Percentiles rank a stretch among this genome's conserved stretches.
These are phyloP conservation scores for Seiridium unicorne DNA, from an alignment of 2,329 filamentous ascomycete genomes.

Conservation along the genomic window DNA sequence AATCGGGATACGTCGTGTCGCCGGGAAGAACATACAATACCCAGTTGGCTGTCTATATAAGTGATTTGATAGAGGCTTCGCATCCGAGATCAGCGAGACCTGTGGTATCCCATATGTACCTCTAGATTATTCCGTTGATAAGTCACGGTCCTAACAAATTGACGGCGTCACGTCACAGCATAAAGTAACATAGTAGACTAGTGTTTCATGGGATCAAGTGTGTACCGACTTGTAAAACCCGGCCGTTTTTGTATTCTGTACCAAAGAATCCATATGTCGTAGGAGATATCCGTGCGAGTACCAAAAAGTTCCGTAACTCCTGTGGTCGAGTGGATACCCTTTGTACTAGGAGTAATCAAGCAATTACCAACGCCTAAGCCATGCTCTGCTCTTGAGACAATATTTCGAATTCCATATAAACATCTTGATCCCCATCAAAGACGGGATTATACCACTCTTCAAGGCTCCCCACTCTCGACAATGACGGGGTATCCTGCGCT, in stretches of 20 bases:
- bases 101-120: too few relatives aligned
- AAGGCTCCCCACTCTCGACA: constrained; percentile 77
- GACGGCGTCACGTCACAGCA: too few relatives aligned
- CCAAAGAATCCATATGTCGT: background rate
- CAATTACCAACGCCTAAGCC: constrained; percentile 5
- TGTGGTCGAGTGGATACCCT: background rate
- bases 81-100: too few relatives aligned
- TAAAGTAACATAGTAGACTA: too few relatives aligned
- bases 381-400: constrained; percentile 3
- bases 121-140: too few relatives aligned
- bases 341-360: background rate
- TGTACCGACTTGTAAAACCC: too few relatives aligned
- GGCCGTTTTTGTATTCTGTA: background rate
- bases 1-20: too few relatives aligned
- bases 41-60: too few relatives aligned
- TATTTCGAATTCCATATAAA: background rate
- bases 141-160: too few relatives aligned
- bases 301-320: background rate
- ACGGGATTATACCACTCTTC: constrained; percentile 66
- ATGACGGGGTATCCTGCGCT: constrained; percentile 83
- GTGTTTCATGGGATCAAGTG: too few relatives aligned
- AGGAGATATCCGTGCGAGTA: background rate
- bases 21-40: too few relatives aligned
- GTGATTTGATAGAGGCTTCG: too few relatives aligned
- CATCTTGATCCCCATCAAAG: background rate